phyloP scores from a whole-genome alignment of 2,329 filamentous ascomycete genomes.

The Pseudogymnoascus sp. region DNA sequence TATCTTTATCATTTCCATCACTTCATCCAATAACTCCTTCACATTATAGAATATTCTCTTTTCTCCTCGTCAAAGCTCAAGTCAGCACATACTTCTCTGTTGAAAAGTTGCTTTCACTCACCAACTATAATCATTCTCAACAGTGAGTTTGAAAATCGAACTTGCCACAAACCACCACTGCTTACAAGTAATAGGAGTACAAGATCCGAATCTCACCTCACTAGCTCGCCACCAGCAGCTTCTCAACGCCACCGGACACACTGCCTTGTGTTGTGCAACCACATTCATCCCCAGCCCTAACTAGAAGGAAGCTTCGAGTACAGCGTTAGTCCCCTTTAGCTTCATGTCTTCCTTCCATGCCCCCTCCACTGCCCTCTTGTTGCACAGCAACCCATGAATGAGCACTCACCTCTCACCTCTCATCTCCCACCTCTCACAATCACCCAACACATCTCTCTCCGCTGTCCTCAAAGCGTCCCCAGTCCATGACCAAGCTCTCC shows the following conservation, averaged over 20 bases:
- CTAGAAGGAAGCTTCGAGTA: constrained; percentile 2
- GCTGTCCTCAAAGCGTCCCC: background rate
- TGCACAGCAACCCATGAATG: background rate
- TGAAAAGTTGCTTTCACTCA: background rate
- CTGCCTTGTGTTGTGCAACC: constrained; percentile 3
- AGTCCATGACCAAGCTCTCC: background rate
- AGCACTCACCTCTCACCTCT: background rate
- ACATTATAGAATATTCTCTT: background rate
- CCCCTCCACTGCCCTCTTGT: background rate
- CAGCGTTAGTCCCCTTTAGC: background rate
- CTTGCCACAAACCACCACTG: background rate
- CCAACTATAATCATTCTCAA: background rate
- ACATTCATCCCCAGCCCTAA: background rate
- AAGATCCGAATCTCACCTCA: background rate
- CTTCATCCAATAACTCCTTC: background rate
- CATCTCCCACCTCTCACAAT: background rate
- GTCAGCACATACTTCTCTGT: background rate
- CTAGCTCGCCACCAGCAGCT: background rate
- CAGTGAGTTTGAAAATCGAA: background rate
- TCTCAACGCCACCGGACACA: background rate
- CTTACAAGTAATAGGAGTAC: constrained; percentile 4
- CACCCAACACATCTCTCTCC: background rate
- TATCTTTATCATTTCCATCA: background rate
- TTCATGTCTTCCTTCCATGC: background rate
- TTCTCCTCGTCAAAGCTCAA: background rate